Base-by-base conservation (phyloP, 2,329 filamentous ascomycete genomes). In the Catunica adiposa region DNA sequence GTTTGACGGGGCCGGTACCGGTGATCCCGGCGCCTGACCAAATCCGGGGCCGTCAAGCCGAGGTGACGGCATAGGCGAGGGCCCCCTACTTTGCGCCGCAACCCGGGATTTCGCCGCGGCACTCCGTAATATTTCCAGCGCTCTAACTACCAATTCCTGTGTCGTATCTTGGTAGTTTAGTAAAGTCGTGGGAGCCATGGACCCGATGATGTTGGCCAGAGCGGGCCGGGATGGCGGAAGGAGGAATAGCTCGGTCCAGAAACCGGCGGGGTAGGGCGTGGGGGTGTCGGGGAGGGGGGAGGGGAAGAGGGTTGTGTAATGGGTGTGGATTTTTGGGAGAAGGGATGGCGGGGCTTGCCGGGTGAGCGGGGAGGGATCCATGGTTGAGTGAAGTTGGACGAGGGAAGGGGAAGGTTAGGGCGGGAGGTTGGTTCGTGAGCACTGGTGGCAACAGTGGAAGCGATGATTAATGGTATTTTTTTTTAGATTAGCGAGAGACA, bases 171-270 rank as follows among this genome's bases (percentile, higher is more conserved):
- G 87, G 51, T 86, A 71, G 58, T 83, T 79, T 44, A 96, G 73
- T 60, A 94, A 74, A 62, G 89, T 82, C 61, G 86, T 82, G 4
- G 88, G 79, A 53, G 78, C 76, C 42, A 92, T 72, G n/a, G 76
- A 72, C 60, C 82, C 78, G 59, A 98, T 72, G 51, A 89, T 77
- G 52, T 71, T 72, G 65, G 80, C 78, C 61, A 98, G 71, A 51
- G 80, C 77, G 3, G 73, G 67, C 55, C 79, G 76, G 65, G 96
- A 88, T 22, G 90, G 89, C 60, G 82, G 82, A 58, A 96, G 75
- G 38, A 98, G 77, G 68, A 98, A 98, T 70, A 98, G 89, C 69
- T 96, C 92, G 61, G 80, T 78, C 92, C 92, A 98, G 71, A 96
- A 98, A 46, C 89, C 90, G 59, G 95, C 88, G 0, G 86, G 79